Conservation (phyloP, 305 asterid species). For the Fraxinus latifolia region DNA sequence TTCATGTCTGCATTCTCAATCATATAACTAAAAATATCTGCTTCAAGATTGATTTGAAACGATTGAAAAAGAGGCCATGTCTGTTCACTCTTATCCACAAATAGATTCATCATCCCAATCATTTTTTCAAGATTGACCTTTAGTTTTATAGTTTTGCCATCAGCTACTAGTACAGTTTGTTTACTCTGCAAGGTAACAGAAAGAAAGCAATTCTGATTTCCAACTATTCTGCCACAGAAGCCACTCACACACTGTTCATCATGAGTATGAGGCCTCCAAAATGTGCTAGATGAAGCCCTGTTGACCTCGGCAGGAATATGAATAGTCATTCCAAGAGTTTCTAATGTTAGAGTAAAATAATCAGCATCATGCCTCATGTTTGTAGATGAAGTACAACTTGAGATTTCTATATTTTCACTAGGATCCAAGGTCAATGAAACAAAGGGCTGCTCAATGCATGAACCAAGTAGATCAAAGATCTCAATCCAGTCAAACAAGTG, state of each 20-base stretch:
- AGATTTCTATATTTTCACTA: conserved; percentile 29
- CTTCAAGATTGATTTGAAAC: conserved; percentile 58
- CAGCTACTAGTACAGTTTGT: conserved; percentile 48
- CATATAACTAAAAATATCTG: conserved; percentile 43
- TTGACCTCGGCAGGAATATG: conserved; percentile 64
- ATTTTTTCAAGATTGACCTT: conserved; percentile 48
- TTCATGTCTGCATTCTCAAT: conserved; percentile 37
- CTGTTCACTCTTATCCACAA: conserved; percentile 37
- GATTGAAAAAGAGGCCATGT: conserved; percentile 74
- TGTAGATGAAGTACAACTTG: conserved; percentile 32
- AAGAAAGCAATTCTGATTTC: conserved; percentile 52
- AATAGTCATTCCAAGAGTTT: conserved; percentile 48
- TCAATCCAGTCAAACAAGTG: conserved; percentile 75
- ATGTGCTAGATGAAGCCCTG: conserved; percentile 32
- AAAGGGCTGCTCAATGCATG: conserved; percentile 36
- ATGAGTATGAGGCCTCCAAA: conserved; percentile 36
- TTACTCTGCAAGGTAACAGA: conserved; percentile 52
- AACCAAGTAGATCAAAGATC: conserved; percentile 45
- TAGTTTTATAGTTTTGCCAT: conserved; percentile 49
- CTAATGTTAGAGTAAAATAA: conserved; percentile 41
- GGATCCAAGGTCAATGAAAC: conserved; percentile 26
- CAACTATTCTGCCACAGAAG: conserved; percentile 31
- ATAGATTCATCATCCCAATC: conserved; percentile 55
- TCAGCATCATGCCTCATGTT: conserved; percentile 31
- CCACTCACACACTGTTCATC: conserved; percentile 34